Percentiles rank a stretch among this genome's conserved stretches.
phyloP scores from a whole-genome alignment of 495 filamentous ascomycete genomes.

The Neurospora sp. region DNA sequence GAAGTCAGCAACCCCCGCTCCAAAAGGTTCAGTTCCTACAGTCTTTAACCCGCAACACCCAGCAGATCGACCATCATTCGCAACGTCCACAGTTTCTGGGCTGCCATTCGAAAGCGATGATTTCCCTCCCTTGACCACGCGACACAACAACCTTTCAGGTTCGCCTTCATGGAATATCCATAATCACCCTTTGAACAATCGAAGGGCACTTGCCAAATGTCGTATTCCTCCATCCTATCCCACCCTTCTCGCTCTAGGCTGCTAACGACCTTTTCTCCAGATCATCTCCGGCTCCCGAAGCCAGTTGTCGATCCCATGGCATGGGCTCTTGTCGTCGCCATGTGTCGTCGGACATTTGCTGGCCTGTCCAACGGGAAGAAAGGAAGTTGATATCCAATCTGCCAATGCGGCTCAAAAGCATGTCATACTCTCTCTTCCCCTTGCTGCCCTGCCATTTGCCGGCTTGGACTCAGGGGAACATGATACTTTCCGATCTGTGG shows the following conservation, averaged over 20 bases:
- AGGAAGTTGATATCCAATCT: background rate
- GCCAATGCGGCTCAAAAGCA: background rate
- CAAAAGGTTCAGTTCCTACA: background rate
- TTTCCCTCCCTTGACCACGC: background rate
- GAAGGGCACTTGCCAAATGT: background rate
- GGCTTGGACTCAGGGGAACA: background rate
- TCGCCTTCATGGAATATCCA: background rate
- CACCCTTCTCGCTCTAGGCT: background rate
- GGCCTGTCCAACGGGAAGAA: background rate
- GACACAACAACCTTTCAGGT: background rate
- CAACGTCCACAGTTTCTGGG: background rate
- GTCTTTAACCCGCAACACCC: background rate
- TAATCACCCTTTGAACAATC: background rate
- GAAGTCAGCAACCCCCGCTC: background rate
- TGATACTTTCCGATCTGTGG: background rate
- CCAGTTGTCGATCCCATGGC: background rate
- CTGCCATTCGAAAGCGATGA: background rate
- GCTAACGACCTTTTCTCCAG: background rate
- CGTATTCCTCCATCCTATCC: background rate
- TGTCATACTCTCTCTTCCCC: background rate
- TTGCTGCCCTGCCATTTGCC: background rate
- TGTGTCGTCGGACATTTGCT: background rate
- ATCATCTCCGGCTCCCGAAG: background rate
- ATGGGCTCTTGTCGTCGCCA: background rate
- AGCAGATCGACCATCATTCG: background rate